phyloP scores from a whole-genome alignment of 768 basidiomycete species.

The Suillus clintonianus region DNA sequence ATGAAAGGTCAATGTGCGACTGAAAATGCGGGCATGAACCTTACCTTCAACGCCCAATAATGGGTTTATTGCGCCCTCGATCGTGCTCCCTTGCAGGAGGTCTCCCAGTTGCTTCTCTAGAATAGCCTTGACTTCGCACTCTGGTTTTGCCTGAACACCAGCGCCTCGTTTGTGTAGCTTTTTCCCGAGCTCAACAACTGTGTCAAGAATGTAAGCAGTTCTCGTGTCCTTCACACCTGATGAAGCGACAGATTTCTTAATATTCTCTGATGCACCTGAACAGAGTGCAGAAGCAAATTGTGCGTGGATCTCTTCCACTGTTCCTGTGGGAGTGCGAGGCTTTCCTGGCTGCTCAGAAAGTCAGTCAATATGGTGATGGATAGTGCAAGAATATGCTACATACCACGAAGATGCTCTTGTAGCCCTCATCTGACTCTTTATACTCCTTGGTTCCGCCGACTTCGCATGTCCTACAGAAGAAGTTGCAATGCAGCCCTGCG shows the following conservation, averaged over 20 bases:
- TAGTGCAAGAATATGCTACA: background rate
- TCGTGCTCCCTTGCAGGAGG: background rate
- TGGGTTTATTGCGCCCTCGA: constrained; percentile 5
- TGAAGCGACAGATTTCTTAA: background rate
- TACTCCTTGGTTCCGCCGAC: constrained; percentile 26
- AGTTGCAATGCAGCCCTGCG: constrained; percentile 32
- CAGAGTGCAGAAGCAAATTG: background rate
- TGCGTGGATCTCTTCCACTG: background rate
- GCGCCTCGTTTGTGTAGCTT: background rate
- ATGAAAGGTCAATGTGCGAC: background rate
- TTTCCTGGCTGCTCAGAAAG: constrained; percentile 4
- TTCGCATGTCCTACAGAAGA: constrained; percentile 34
- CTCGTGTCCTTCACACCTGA: background rate
- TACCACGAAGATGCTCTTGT: constrained; percentile 21
- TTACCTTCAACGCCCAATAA: constrained; percentile 6
- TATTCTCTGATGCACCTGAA: constrained; percentile 5
- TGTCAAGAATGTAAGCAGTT: background rate
- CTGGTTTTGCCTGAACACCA: background rate
- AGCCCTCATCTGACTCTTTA: constrained; percentile 29
- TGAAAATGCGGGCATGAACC: constrained; percentile 9
- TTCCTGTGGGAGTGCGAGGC: constrained; percentile 1
- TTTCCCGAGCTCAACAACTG: constrained; percentile 7
- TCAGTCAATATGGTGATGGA: background rate
- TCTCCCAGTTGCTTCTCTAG: constrained; percentile 5
- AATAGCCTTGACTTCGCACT: background rate